phyloP scores from a whole-genome alignment of 2,329 filamentous ascomycete genomes.

The Diaporthe citrichinensis region DNA sequence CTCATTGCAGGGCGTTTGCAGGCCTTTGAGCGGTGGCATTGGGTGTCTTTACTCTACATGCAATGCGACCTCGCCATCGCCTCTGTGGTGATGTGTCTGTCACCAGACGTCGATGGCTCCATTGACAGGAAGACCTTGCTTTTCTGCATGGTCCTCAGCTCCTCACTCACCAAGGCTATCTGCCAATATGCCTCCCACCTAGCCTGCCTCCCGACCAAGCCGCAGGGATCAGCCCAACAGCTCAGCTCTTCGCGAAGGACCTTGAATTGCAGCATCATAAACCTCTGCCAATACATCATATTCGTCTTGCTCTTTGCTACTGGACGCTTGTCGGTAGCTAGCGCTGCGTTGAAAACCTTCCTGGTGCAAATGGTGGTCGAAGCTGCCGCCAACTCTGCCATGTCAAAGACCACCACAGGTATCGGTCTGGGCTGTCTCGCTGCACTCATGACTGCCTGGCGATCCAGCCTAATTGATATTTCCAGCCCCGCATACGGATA shows the following conservation, averaged over 20 bases:
- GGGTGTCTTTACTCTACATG: neutral
- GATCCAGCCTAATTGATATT: neutral
- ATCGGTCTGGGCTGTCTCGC: neutral
- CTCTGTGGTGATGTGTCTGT: neutral
- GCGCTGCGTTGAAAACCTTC: neutral
- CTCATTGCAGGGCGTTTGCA: neutral
- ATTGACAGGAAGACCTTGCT: neutral
- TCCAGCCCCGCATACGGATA: neutral
- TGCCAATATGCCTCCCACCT: slow-evolving; percentile 22
- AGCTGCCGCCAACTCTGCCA: neutral
- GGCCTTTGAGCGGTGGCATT: neutral
- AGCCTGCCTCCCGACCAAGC: neutral
- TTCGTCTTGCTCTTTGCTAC: neutral
- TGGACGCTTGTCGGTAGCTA: neutral
- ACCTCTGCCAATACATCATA: slow-evolving; percentile 1
- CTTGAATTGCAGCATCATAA: slow-evolving; percentile 9
- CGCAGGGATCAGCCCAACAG: neutral
- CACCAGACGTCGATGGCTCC: neutral
- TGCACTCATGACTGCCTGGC: neutral
- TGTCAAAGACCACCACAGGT: neutral
- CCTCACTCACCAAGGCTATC: slow-evolving; percentile 7
- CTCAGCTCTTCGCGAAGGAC: neutral
- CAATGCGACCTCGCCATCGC: neutral
- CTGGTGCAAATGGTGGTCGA: slow-evolving; percentile 12
- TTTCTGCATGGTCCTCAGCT: slow-evolving; percentile 14